Base-by-base conservation (phyloP, 768 basidiomycete genomes). In the Auricularia sp. region DNA sequence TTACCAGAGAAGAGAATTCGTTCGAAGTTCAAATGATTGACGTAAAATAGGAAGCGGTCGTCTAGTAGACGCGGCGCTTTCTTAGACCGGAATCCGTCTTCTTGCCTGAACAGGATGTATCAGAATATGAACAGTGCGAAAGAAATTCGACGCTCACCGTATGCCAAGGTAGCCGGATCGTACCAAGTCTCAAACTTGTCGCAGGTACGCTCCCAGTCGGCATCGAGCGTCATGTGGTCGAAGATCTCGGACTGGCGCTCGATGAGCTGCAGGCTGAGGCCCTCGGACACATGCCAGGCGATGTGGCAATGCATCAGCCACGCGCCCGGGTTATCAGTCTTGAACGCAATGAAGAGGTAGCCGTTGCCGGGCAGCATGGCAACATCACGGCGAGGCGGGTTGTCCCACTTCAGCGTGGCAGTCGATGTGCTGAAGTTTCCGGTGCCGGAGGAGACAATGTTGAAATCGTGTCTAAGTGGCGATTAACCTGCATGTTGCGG, bases 221-320 rank as follows among this genome's bases (percentile, higher is more conserved):
- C 10, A 29, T 59, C 56, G 56, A 59, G 34, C 16, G 24, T 35
- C 29, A 35, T 33, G 56, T 33, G 34, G 56, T 59, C 56, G 56
- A 59, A 59, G 56, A 59, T 59, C 56, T 59, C 56, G 14, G 29
- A 13, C 34, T 29, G 29, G 34, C 56, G 56, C 56, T 59, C 56
- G 18, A 59, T 34, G 56, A 59, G 56, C 56, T 59, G 29, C 11
- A 59, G 24, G 34, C 16, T 14, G 29, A 64, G 64, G 24, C 64
- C 64, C 21, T 54, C 54, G 6, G 54, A 54, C 18, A 64, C 54
- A 45, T 64, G 64, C 64, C 64, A 64, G 13, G 54, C 64, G 33
- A 64, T 64, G 56, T 59, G 64, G 42, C 64, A 64, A n/a, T 64
- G 64, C 54, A 64, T 58, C 11, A 64, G 10, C 54, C 54, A 58